Evolutionary conservation across 1,139 yeast species (phyloP).

Genomic region (Debaryomyces robertsiae): DNA sequence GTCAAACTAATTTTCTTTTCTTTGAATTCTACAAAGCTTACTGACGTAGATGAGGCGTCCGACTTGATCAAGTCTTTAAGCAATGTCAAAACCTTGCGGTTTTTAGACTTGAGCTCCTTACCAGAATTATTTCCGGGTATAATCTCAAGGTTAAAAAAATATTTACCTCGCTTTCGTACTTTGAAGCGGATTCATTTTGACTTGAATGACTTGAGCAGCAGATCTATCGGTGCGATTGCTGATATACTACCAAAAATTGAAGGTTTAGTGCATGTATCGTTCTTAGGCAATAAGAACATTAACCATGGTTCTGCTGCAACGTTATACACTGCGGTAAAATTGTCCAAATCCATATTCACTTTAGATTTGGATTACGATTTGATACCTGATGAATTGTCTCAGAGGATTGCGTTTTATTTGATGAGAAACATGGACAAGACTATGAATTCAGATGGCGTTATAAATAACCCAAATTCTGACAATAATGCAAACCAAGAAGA

Average conservation of each 20-base stretch:
- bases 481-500: constrained; percentile 34
- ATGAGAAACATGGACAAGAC: constrained; percentile 79
- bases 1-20: constrained; percentile 62
- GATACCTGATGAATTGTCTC: constrained; percentile 69
- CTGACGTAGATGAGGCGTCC: constrained; percentile 55
- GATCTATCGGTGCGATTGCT: constrained; percentile 66
- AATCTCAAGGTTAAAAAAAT: constrained; percentile 59
- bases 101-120: constrained; percentile 74
- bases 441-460: constrained; percentile 44
- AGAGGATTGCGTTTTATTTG: constrained; percentile 77
- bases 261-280: constrained; percentile 73
- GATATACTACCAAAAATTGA: constrained; percentile 71
- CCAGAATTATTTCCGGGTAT: constrained; percentile 75
- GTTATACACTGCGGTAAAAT: constrained; percentile 69
- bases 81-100: constrained; percentile 59
- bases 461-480: constrained; percentile 28
- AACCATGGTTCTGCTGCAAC: constrained; percentile 65
- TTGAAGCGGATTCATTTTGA: constrained; percentile 80
- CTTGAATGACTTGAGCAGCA: constrained; percentile 63
- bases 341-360: constrained; percentile 63
- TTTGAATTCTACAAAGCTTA: constrained; percentile 66
- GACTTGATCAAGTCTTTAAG: constrained; percentile 54
- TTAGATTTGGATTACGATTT: constrained; percentile 72
- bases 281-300: constrained; percentile 63
- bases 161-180: constrained; percentile 64